Conservation (phyloP, 73 alveolate genomes). For the Breviolum minutum region DNA sequence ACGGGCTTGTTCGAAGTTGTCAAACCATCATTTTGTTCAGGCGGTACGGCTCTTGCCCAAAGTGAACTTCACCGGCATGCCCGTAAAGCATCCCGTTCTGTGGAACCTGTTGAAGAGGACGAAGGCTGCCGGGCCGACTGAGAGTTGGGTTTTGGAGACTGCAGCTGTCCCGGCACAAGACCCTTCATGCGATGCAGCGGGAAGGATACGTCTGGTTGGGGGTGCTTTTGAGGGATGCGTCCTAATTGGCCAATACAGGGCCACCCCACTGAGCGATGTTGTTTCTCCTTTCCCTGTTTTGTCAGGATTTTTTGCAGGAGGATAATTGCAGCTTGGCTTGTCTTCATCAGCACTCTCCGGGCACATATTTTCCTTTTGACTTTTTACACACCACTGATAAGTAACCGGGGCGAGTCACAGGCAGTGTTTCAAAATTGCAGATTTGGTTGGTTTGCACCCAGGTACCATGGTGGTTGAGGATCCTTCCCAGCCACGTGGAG, state of each 20-base stretch:
- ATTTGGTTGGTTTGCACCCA: neutral
- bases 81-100: slow-evolving; percentile 59
- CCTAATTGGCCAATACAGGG: neutral
- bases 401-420: too few species aligned
- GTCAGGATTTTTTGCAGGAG: slow-evolving; percentile 19
- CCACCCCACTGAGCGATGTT: too few species aligned
- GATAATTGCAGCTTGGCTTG: slow-evolving; percentile 34
- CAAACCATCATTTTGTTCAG: neutral
- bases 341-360: neutral
- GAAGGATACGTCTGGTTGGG: neutral
- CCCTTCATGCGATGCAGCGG: too few species aligned
- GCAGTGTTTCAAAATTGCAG: neutral
- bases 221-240: neutral
- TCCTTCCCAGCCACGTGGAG: slow-evolving; percentile 16
- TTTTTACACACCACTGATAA: too few species aligned
- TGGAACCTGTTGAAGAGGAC: slow-evolving; percentile 46
- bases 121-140: neutral
- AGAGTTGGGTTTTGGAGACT: neutral
- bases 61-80: slow-evolving; percentile 35
- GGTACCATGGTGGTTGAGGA: slow-evolving; percentile 77
- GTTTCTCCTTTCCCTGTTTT: neutral
- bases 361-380: too few species aligned
- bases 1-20: too few species aligned
- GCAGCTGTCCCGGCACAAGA: neutral
- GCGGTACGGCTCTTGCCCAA: slow-evolving; percentile 76